Percentiles rank a stretch among this genome's conserved stretches.
Evolutionary conservation across 108 stramenopile genomes (phyloP).

Genomic region (Cyclotella cryptica): DNA sequence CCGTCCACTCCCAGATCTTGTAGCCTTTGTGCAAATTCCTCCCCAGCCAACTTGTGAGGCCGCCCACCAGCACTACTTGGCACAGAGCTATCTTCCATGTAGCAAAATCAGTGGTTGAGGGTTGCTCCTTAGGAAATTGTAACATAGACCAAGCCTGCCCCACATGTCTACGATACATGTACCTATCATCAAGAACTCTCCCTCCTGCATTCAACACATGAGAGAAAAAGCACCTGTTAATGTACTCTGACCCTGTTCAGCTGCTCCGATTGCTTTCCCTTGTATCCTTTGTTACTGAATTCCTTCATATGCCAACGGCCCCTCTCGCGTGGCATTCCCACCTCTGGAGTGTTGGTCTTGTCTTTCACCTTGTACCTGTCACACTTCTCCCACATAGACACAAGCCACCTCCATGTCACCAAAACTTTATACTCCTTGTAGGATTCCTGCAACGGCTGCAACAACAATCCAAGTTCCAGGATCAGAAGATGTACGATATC

Average conservation of each 20-base stretch:
- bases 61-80: not conserved
- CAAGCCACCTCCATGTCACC: not conserved
- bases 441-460: not conserved
- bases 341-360: too few relatives aligned
- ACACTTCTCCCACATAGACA: not conserved
- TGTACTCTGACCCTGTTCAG: conserved; percentile 7
- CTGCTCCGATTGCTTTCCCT: not conserved
- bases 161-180: not conserved
- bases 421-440: not conserved
- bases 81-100: not conserved
- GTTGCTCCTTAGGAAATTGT: not conserved
- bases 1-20: too few relatives aligned
- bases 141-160: not conserved
- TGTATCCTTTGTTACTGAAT: not conserved
- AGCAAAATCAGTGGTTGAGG: not conserved
- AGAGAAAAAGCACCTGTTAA: conserved; percentile 3
- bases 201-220: not conserved
- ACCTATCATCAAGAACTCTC: not conserved
- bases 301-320: not conserved
- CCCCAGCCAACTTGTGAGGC: not conserved
- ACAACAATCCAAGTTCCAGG: not conserved
- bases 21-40: too few relatives aligned
- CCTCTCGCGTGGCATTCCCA: too few relatives aligned
- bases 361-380: too few relatives aligned
- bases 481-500: not conserved